Evolutionary conservation across 257 asterid genomes (phyloP).

Genomic region (Solanum tarijense): DNA sequence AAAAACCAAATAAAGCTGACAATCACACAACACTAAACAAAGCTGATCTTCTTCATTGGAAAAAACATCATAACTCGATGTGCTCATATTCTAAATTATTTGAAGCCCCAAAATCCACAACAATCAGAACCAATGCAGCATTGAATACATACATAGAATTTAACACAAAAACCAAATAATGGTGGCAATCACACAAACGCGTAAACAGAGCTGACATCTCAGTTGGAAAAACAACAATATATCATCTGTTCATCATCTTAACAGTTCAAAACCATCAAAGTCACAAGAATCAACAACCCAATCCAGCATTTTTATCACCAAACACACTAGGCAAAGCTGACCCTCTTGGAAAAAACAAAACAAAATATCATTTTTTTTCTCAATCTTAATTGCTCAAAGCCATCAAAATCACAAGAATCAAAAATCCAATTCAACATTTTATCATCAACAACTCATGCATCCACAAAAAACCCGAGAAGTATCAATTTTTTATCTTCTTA

Average conservation of each 20-base stretch:
- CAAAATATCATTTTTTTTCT: neutral
- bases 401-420: neutral
- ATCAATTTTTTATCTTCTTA: neutral
- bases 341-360: neutral
- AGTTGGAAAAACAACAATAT: neutral
- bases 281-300: neutral
- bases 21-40: neutral
- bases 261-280: neutral
- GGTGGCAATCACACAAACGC: neutral
- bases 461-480: neutral
- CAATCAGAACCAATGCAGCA: neutral
- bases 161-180: neutral
- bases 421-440: neutral
- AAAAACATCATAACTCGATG: neutral
- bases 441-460: neutral
- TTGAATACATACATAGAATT: neutral
- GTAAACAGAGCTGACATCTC: neutral
- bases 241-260: neutral
- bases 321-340: neutral
- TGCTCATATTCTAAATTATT: neutral
- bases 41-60: neutral
- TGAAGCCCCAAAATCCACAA: neutral
- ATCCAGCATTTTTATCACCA: neutral
- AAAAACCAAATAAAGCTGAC: neutral
- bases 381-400: neutral